Conservation (phyloP, 768 basidiomycete genomes). For the Pleurotus tuoliensis region DNA sequence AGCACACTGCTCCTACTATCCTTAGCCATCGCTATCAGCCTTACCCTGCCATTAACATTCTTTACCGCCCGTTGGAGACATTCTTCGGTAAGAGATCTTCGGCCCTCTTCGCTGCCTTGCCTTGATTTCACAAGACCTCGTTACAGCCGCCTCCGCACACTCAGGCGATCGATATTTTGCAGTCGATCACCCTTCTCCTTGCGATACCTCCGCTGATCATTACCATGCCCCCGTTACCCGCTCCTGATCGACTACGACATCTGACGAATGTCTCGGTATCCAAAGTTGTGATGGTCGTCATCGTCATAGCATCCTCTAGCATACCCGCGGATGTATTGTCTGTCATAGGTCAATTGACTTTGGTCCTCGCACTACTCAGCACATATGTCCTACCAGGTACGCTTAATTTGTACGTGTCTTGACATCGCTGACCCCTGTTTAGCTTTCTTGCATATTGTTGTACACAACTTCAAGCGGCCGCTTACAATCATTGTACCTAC, state of each 20-base stretch:
- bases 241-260: conserved; percentile 38
- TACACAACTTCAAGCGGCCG: conserved; percentile 83
- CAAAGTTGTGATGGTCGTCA: conserved; percentile 35
- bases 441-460: conserved; percentile 75
- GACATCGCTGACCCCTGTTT: conserved; percentile 1
- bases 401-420: conserved; percentile 7
- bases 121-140: conserved; percentile 9
- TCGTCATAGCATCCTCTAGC: conserved; percentile 42
- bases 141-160: conserved; percentile 18
- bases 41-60: conserved; percentile 57
- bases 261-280: conserved; percentile 41
- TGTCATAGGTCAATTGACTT: conserved; percentile 42
- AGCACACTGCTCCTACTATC: conserved; percentile 50
- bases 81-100: conserved; percentile 27
- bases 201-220: conserved; percentile 58
- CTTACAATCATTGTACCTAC: conserved; percentile 76
- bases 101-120: conserved; percentile 2
- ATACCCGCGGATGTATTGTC: conserved; percentile 34
- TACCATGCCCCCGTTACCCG: conserved; percentile 49
- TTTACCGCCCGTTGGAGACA: conserved; percentile 43
- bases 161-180: conserved; percentile 37
- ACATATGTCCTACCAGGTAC: conserved; percentile 64
- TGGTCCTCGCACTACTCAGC: conserved; percentile 49
- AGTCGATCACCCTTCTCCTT: conserved; percentile 49
- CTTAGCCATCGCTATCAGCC: conserved; percentile 39